Conservation (phyloP, 202 grass and related monocot genomes). For the Eragrostis tef region DNA sequence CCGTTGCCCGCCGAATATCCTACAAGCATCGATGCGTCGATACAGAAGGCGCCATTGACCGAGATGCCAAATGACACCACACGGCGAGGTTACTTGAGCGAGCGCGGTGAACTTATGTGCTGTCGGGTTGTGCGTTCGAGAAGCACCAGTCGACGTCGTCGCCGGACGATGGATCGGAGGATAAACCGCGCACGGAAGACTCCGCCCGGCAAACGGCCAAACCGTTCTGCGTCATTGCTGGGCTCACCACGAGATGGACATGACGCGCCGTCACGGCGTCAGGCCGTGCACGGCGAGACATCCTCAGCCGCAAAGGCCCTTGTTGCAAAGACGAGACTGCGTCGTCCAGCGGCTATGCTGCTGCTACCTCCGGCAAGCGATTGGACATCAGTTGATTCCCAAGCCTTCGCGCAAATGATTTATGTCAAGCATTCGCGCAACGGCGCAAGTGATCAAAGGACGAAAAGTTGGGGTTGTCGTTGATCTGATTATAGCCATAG, state of each 20-base stretch:
- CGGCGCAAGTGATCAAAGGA: no score
- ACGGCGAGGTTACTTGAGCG: neutral
- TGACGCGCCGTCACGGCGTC: neutral
- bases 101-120: neutral
- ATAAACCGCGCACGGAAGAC: neutral
- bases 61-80: neutral
- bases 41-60: neutral
- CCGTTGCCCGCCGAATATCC: neutral
- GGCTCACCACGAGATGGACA: conserved; percentile 29
- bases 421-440: no score
- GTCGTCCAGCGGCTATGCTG: neutral
- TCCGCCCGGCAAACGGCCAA: conserved; percentile 18
- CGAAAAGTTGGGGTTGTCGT: no score
- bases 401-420: no score
- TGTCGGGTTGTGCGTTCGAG: neutral
- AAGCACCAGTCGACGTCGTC: neutral
- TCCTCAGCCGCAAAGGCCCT: neutral
- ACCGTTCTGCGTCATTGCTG: conserved; percentile 15
- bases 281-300: neutral
- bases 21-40: neutral
- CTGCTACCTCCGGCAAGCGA: no score
- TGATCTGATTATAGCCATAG: no score
- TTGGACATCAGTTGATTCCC: no score
- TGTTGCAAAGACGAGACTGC: neutral
- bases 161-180: neutral